These are phyloP conservation scores for Powellomyces hirtus DNA, from an alignment of 192 early-diverging fungal genomes.

Conservation along the genomic window DNA sequence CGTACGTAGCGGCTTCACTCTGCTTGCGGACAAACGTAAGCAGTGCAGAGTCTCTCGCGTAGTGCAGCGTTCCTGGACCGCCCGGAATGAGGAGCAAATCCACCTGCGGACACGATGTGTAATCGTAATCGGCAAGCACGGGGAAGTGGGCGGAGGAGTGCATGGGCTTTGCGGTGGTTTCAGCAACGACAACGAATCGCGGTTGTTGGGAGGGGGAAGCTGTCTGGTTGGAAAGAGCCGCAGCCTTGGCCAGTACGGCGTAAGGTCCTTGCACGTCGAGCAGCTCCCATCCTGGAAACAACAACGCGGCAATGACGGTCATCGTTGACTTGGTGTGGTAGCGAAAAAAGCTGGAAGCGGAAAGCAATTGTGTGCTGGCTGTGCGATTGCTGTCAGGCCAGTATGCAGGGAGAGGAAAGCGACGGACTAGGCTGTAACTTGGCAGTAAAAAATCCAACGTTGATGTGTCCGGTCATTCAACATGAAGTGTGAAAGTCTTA, in stretches of 20 bases:
- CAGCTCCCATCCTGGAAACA: slow-evolving; percentile 31
- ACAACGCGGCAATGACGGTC: too few species aligned
- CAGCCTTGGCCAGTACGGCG: slow-evolving; percentile 22
- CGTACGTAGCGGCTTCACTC: neutral
- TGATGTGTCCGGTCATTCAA: too few species aligned
- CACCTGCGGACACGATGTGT: slow-evolving; percentile 27
- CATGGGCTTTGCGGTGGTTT: neutral
- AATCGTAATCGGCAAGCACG: slow-evolving; percentile 7
- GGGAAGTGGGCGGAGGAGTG: slow-evolving; percentile 7
- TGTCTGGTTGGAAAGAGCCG: neutral
- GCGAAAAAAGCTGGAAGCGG: too few species aligned
- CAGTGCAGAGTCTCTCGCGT: slow-evolving; percentile 1
- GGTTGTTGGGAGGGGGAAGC: neutral
- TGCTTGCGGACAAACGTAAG: slow-evolving; percentile 27
- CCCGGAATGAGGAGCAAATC: slow-evolving; percentile 38
- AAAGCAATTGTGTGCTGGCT: too few species aligned
- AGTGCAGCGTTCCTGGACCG: slow-evolving; percentile 28
- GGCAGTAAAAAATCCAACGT: too few species aligned
- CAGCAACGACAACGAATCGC: slow-evolving; percentile 1
- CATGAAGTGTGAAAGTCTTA: too few species aligned
- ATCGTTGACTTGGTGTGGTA: too few species aligned
- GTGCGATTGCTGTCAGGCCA: too few species aligned
- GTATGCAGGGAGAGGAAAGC: too few species aligned
- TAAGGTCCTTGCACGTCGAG: slow-evolving; percentile 34
- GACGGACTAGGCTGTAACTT: too few species aligned